Percentiles rank a stretch among this genome's conserved stretches.
Conservation (phyloP, 1,284 basidiomycete species). For the Lentinula novae-zelandiae region DNA sequence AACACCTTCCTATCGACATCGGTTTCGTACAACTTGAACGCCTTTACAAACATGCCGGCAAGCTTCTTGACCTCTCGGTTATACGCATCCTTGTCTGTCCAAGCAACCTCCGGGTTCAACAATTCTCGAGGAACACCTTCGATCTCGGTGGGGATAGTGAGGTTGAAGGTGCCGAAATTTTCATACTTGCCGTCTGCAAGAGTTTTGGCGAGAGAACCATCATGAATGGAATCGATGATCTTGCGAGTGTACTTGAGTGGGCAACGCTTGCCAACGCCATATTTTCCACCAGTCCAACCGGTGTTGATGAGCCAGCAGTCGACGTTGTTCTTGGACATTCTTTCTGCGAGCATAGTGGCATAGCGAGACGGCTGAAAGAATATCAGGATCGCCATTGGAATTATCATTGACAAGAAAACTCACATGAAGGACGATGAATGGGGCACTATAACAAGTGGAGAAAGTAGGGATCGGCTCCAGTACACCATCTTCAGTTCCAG, state of each 20-base stretch:
- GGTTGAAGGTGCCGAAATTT: conserved; percentile 77
- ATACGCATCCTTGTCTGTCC: conserved; percentile 86
- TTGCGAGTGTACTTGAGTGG: conserved; percentile 93
- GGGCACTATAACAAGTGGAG: conserved; percentile 98
- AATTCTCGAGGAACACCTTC: conserved; percentile 87
- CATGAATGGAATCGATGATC: conserved; percentile 97
- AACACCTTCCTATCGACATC: conserved; percentile 79
- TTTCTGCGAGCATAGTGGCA: conserved; percentile 94
- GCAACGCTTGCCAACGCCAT: conserved; percentile 88
- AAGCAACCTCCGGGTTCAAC: conserved; percentile 82
- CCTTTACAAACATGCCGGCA: conserved; percentile 89
- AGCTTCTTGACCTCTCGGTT: conserved; percentile 82
- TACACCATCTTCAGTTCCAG: conserved; percentile 97
- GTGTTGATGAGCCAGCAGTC: conserved; percentile 99
- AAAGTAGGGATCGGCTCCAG: conserved; percentile 98
- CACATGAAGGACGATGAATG: conserved; percentile 96
- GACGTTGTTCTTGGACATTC: conserved; percentile 90
- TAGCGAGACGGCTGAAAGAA: conserved; percentile 82
- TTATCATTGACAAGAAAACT: conserved; percentile 21
- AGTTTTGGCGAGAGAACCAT: conserved; percentile 84
- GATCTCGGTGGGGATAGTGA: conserved; percentile 78
- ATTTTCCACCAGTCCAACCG: conserved; percentile 97
- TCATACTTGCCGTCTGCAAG: conserved; percentile 87
- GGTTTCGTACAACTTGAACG: conserved; percentile 85
- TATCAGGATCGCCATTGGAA: conserved; percentile 11